phyloP scores from a whole-genome alignment of 768 basidiomycete genomes.

The Rhodotorula paludigena region DNA sequence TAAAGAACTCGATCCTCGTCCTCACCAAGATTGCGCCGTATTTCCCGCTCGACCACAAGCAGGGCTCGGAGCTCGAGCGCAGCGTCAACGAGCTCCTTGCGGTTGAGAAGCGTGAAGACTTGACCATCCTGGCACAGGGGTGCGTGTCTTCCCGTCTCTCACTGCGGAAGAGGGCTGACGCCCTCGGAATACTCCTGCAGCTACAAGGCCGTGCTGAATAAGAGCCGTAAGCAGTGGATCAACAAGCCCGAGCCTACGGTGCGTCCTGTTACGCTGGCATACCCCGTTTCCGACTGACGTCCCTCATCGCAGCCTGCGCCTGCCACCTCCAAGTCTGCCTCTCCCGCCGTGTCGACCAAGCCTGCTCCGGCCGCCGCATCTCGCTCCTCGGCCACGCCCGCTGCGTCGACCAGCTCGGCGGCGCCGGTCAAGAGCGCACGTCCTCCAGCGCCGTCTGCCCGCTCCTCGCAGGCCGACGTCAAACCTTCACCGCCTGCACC shows the following conservation, averaged over 20 bases:
- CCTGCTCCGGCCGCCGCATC: background rate
- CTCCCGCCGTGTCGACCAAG: background rate
- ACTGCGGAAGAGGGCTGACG: background rate
- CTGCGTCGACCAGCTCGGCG: slow-evolving; percentile 18
- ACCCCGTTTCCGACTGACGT: background rate
- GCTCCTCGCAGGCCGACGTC: slow-evolving; percentile 1
- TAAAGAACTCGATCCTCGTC: slow-evolving; percentile 92
- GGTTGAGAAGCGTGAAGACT: slow-evolving; percentile 61
- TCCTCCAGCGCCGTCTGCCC: background rate
- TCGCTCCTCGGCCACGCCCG: background rate
- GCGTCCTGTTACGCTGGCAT: background rate
- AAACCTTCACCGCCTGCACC: background rate
- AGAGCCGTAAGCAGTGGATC: slow-evolving; percentile 28
- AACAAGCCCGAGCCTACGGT: slow-evolving; percentile 2
- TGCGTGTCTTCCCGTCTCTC: slow-evolving; percentile 13
- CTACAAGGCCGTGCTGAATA: slow-evolving; percentile 35
- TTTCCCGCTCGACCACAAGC: slow-evolving; percentile 69
- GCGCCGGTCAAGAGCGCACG: slow-evolving; percentile 5
- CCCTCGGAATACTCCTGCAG: background rate
- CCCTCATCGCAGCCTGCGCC: background rate
- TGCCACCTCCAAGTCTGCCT: background rate
- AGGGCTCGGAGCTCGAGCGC: slow-evolving; percentile 55
- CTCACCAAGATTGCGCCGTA: slow-evolving; percentile 83
- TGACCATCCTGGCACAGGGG: slow-evolving; percentile 45
- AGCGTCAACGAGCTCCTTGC: slow-evolving; percentile 52